These are phyloP conservation scores for Letharia lupina DNA, from an alignment of 495 filamentous ascomycete genomes.

Conservation along the genomic window DNA sequence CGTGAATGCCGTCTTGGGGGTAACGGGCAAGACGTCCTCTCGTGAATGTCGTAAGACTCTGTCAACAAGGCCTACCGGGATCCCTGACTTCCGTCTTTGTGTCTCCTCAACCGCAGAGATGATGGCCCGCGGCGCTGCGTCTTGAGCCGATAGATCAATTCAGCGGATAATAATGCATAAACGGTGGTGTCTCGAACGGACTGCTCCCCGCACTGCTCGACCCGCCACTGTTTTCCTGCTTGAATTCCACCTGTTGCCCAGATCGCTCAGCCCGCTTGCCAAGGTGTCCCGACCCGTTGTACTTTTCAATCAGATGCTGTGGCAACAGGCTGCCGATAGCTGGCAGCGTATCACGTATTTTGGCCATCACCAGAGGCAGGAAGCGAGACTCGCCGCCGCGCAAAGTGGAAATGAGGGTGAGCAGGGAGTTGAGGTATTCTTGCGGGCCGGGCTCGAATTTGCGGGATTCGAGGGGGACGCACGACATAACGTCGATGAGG, in stretches of 20 bases:
- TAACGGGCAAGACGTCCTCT: neutral
- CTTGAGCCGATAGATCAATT: neutral
- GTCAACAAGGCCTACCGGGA: neutral
- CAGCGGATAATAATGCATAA: constrained; percentile 23
- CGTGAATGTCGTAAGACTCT: neutral
- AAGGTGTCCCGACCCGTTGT: neutral
- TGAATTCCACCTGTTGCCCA: constrained; percentile 11
- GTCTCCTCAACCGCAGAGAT: neutral
- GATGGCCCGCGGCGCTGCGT: neutral
- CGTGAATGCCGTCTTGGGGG: neutral
- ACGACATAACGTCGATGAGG: constrained; percentile 63
- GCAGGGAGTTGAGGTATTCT: constrained; percentile 62
- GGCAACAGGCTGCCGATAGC: constrained; percentile 41
- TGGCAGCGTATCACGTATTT: constrained; percentile 59
- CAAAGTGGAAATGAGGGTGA: constrained; percentile 56
- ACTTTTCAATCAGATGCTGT: constrained; percentile 10
- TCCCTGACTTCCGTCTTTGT: neutral
- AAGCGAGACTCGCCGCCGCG: constrained; percentile 64
- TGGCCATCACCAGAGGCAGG: constrained; percentile 60
- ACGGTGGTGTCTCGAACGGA: constrained; percentile 22
- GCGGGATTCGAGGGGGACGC: constrained; percentile 46
- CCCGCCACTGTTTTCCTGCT: constrained; percentile 6
- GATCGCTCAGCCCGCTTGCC: constrained; percentile 8
- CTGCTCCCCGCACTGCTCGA: constrained; percentile 14
- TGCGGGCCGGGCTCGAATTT: constrained; percentile 58